Evolutionary conservation across 2,329 filamentous ascomycete genomes (phyloP).

Genomic region (Huntiella moniliformis): DNA sequence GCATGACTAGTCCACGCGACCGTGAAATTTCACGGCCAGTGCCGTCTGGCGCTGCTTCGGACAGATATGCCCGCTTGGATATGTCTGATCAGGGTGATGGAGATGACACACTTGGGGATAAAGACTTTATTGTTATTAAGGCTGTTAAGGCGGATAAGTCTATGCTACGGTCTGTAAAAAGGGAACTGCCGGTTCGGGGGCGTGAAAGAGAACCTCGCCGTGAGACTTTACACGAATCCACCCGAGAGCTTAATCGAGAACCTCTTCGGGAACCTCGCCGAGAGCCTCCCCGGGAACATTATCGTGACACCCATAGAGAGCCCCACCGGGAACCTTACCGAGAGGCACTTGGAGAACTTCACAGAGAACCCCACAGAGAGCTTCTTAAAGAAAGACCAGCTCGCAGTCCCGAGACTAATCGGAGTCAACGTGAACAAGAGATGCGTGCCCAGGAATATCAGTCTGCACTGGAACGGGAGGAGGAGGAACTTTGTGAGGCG

Average conservation of each 20-base stretch:
- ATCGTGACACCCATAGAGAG: too few relatives aligned
- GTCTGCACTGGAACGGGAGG: not conserved
- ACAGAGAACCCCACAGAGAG: too few relatives aligned
- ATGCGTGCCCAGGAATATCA: not conserved
- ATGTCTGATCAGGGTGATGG: not conserved
- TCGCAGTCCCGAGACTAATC: not conserved
- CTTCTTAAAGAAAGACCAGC: too few relatives aligned
- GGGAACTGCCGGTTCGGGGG: not conserved
- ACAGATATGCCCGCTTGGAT: not conserved
- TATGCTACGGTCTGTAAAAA: not conserved
- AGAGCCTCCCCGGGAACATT: too few relatives aligned
- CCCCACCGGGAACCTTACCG: too few relatives aligned
- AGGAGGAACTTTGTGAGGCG: not conserved
- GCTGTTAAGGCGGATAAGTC: conserved; percentile 2
- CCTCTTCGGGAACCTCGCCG: too few relatives aligned
- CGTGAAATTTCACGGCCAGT: not conserved
- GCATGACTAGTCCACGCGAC: too few relatives aligned
- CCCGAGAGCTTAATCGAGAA: too few relatives aligned
- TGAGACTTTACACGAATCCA: too few relatives aligned
- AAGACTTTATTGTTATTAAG: conserved; percentile 2
- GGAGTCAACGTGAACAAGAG: not conserved
- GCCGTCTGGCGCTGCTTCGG: not conserved
- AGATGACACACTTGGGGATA: conserved; percentile 1
- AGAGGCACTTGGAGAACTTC: too few relatives aligned
- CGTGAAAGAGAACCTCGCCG: too few relatives aligned